Conservation (phyloP, 2,329 filamentous ascomycete genomes). For the Xylaria sp. region DNA sequence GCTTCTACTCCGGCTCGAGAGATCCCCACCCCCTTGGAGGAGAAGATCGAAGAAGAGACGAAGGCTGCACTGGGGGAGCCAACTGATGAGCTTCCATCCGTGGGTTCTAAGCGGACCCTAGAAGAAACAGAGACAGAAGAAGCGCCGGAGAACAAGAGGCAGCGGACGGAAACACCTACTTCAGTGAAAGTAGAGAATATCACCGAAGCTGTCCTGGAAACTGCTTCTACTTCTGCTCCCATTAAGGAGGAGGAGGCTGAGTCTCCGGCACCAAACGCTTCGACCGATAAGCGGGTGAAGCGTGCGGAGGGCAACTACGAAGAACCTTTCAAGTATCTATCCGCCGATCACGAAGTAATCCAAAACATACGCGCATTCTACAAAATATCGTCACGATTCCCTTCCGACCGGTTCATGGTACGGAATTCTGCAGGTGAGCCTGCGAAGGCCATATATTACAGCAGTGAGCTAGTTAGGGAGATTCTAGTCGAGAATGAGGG, state of each 20-base stretch:
- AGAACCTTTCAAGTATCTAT: constrained; percentile 91
- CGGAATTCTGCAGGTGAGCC: constrained; percentile 85
- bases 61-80: constrained; percentile 31
- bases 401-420: constrained; percentile 88
- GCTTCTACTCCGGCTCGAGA: constrained; percentile 20
- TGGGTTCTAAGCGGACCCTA: constrained; percentile 33
- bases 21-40: constrained; percentile 23
- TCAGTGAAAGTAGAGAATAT: constrained; percentile 21
- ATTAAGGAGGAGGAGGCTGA: constrained; percentile 4
- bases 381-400: constrained; percentile 76
- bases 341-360: constrained; percentile 69
- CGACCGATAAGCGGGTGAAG: constrained; percentile 39
- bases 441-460: constrained; percentile 95
- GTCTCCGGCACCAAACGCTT: constrained; percentile 16
- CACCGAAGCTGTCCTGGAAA: constrained; percentile 10
- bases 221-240: constrained; percentile 11
- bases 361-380: constrained; percentile 78
- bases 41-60: constrained; percentile 35
- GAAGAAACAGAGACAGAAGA: constrained; percentile 34
- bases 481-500: constrained; percentile 86
- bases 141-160: constrained; percentile 43
- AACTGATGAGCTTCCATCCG: constrained; percentile 31
- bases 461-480: constrained; percentile 73
- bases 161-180: constrained; percentile 36
- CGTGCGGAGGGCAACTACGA: constrained; percentile 56